Evolutionary conservation across 2,329 filamentous ascomycete species (phyloP).

Genomic region (Dryadomyces quercivorus): DNA sequence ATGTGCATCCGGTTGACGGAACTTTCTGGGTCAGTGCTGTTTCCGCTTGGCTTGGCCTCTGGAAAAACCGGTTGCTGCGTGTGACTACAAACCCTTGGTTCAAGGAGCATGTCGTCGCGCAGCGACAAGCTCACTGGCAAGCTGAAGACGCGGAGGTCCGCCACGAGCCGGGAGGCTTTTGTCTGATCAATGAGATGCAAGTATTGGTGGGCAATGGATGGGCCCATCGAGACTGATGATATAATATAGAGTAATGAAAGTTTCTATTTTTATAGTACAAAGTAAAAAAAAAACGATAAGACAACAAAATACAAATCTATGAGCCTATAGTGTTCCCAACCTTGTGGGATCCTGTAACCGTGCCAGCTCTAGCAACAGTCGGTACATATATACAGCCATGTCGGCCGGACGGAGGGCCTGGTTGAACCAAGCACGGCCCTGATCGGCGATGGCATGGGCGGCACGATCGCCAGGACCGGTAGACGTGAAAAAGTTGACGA

Average conservation of each 20-base stretch:
- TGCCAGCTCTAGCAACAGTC: slow-evolving; percentile 6
- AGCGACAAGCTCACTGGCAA: background rate
- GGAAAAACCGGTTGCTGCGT: background rate
- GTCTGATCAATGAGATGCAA: background rate
- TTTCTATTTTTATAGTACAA: background rate
- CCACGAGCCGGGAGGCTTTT: background rate
- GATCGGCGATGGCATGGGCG: slow-evolving; percentile 1
- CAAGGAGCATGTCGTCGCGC: background rate
- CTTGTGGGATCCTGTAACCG: slow-evolving; percentile 5
- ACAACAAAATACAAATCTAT: background rate
- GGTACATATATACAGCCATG: slow-evolving; percentile 5
- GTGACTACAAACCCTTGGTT: background rate
- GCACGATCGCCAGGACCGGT: background rate
- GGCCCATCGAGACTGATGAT: background rate
- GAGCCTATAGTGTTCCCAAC: background rate
- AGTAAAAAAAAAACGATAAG: no score
- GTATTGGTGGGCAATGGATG: background rate
- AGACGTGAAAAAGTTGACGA: background rate
- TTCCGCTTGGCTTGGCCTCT: background rate
- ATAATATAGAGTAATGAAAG: background rate
- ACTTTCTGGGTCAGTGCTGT: background rate
- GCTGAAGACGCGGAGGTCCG: background rate
- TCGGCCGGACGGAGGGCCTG: slow-evolving; percentile 3
- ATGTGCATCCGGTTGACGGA: background rate
- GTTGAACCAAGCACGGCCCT: slow-evolving; percentile 1